Base-by-base conservation (phyloP, 2,329 filamentous ascomycete species). In the Penicillium olsonii region DNA sequence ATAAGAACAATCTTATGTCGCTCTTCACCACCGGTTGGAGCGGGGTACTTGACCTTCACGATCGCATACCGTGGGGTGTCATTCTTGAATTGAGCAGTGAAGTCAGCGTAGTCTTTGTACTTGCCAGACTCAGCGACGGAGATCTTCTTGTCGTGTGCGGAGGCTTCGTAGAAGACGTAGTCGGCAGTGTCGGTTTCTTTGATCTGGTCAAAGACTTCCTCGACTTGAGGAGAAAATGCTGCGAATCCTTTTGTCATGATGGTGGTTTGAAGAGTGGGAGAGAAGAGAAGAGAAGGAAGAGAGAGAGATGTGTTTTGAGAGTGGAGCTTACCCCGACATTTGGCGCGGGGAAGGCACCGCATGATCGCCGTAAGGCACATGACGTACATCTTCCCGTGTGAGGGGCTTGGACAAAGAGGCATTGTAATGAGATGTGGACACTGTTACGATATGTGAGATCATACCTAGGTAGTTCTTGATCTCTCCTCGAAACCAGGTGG, bases 141-240 rank as follows among this genome's bases (percentile, higher is more conserved):
- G 42, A 59, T 57, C 29, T 53, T 50, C 48, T 59, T 59, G 48
- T 57, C 50, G 42, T 54, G 55, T 45, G 55, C 48, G 5, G 48
- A 52, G n/a, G 56, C 55, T 37, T 52, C 37, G 19, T 57, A 59
- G 38, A 57, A 50, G 41, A 57, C 53, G 38, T 52, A 59, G 42
- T 57, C 48, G 3, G 57, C 45, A 31, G 43, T 52, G 34, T 56
- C 42, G 3, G 56, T 57, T 29, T 53, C 56, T 44, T 57, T 57
- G 48, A 59, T 48, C 24, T 50, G 27, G 37, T 57, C 56, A 40
- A 59, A 59, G 38, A 37, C 43, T 9, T 39, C 41, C 48, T 57
- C 52, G 31, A 55, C 57, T 40, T 59, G 50, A 14, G 56, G 55
- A 18, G 48, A 41, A 45, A 59, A 57, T 34, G 56, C 48, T 47